A percentile compares a stretch with the other conserved stretches of the same genome.
Evolutionary conservation across 1,284 basidiomycete genomes (phyloP).

Genomic region (Ustilago tritici): DNA sequence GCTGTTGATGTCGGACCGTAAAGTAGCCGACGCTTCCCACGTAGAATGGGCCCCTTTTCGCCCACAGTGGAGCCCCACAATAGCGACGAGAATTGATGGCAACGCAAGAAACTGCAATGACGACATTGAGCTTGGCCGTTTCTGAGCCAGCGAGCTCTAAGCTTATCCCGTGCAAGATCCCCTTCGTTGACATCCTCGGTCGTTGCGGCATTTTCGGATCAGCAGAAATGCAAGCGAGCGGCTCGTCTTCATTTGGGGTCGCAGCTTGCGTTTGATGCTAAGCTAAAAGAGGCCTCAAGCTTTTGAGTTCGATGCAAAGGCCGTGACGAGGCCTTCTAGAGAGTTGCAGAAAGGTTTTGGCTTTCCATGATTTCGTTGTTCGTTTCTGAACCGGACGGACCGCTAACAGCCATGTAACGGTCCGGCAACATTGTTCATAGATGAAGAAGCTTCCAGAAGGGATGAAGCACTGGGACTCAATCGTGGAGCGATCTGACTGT

Average conservation of each 20-base stretch:
- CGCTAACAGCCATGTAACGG: background rate
- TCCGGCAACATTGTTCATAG: background rate
- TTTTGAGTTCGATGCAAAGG: background rate
- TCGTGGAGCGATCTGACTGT: too few relatives aligned
- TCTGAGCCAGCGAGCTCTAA: background rate
- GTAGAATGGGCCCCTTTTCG: background rate
- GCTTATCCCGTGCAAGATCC: background rate
- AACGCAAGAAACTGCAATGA: background rate
- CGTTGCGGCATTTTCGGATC: background rate
- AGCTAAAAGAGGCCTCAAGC: background rate
- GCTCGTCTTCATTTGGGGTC: conserved; percentile 6
- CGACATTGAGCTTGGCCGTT: background rate
- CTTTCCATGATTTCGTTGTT: background rate
- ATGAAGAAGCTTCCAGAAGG: too few relatives aligned
- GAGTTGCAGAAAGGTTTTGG: background rate
- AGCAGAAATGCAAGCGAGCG: background rate
- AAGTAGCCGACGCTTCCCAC: background rate
- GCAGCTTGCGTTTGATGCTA: background rate
- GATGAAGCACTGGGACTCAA: too few relatives aligned
- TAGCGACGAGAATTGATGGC: background rate
- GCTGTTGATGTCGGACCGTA: background rate
- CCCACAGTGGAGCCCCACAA: background rate
- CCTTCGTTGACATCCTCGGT: background rate
- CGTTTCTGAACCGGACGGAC: background rate
- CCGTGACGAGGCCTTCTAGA: background rate